Evolutionary conservation across 768 basidiomycete species (phyloP), one percentile per base, ranked within the genome.

Genomic region (Amanita muscaria): DNA sequence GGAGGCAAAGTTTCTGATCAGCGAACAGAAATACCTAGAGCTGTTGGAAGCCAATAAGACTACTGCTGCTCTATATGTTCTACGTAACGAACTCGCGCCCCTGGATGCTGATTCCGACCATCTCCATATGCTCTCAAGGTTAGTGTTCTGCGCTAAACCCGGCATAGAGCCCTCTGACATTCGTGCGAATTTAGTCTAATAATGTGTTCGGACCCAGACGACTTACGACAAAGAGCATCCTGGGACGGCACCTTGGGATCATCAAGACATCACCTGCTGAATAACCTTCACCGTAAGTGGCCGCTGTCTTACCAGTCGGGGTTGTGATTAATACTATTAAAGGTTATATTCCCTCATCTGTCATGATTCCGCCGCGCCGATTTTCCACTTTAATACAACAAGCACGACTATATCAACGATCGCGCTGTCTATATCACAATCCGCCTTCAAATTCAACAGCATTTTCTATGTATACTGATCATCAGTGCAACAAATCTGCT

Each of bases 1-100:
- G 84, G 80, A 86, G 55, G 83, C 86, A 16, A 79, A 71, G 49
- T 96, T 93, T 63, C 68, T 93, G 49, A 88, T 99, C 51, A 83
- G 81, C 49, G 83, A 87, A 64, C 96, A 99, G 74, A 93, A 96
- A 66, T 99, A 96, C 63, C 72, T 98, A 32, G 96, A 99, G 59
- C 70, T 88, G 15, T 70, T 99, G 40, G 94, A 97, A 56, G 74
- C 77, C 3, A 77, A 76, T 54, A 80, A 82, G 65, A 84, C 80
- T 2, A 86, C 86, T 35, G 72, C 75, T 49, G 96, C 96, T 11
- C 65, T 99, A 31, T 75, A 83, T 44, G 86, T 94, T 6, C 67
- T 99, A 39, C 79, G 96, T 37, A 80, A 83, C 50, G 92, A 96
- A 58, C 67, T 99, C 30, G 89, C 93, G 7, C 86, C 90, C 35